Conservation (phyloP, 306 rosid species). For the Prunus persica region Prunus_persica_NCBIv2 NC_034011.1:3055001-3055500, state of each 20-base stretch:
- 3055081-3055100: background rate
- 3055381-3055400: background rate
- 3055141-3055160: background rate
- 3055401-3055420: too few species aligned
- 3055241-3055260: background rate
- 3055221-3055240: conserved; percentile 1
- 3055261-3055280: background rate
- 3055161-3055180: background rate
- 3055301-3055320: background rate
- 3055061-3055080: background rate
- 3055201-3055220: background rate
- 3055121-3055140: background rate
- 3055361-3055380: conserved; percentile 19
- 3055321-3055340: conserved; percentile 16
- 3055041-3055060: background rate
- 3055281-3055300: background rate
- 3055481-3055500: conserved; percentile 27
- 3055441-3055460: background rate
- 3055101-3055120: background rate
- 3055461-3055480: conserved; percentile 11
- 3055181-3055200: background rate
- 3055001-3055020: background rate
- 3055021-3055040: background rate
- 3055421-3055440: too few species aligned
- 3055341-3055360: conserved; percentile 3